Evolutionary conservation across 148 eudicot species (phyloP).

Genomic region (Nepenthes mirabilis): DNA sequence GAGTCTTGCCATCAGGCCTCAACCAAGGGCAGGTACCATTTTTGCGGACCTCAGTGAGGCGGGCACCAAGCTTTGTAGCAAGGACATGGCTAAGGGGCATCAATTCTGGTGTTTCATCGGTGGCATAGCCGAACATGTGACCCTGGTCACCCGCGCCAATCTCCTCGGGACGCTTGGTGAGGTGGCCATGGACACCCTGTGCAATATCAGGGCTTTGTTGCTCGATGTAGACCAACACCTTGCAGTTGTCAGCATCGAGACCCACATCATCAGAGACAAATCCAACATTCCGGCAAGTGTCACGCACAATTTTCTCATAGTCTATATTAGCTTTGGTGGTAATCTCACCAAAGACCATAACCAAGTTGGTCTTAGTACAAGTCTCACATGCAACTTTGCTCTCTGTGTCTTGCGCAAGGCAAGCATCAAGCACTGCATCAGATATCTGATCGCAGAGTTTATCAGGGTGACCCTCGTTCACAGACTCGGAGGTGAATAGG

Average conservation of each 20-base stretch:
- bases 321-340: constrained; percentile 25
- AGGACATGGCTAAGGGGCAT: constrained; percentile 43
- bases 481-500: constrained; percentile 38
- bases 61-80: constrained; percentile 24
- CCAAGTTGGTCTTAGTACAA: constrained; percentile 33
- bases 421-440: constrained; percentile 39
- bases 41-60: constrained; percentile 31
- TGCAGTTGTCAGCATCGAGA: constrained; percentile 31
- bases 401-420: constrained; percentile 36
- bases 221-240: constrained; percentile 28
- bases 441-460: constrained; percentile 45
- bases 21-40: constrained; percentile 28
- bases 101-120: constrained; percentile 38
- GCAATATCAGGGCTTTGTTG: constrained; percentile 45
- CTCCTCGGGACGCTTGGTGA: constrained; percentile 30
- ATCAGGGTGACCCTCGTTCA: constrained; percentile 49
- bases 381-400: constrained; percentile 48
- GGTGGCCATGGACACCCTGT: constrained; percentile 30
- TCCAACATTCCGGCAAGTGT: constrained; percentile 15
- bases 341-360: constrained; percentile 31
- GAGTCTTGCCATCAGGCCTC: constrained; percentile 39
- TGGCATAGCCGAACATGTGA: constrained; percentile 47
- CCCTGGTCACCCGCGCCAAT: constrained; percentile 33
- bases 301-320: constrained; percentile 24
- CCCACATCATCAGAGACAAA: constrained; percentile 22